Evolutionary conservation across 495 filamentous ascomycete genomes (phyloP).

Genomic region (Xylaria venustula): DNA sequence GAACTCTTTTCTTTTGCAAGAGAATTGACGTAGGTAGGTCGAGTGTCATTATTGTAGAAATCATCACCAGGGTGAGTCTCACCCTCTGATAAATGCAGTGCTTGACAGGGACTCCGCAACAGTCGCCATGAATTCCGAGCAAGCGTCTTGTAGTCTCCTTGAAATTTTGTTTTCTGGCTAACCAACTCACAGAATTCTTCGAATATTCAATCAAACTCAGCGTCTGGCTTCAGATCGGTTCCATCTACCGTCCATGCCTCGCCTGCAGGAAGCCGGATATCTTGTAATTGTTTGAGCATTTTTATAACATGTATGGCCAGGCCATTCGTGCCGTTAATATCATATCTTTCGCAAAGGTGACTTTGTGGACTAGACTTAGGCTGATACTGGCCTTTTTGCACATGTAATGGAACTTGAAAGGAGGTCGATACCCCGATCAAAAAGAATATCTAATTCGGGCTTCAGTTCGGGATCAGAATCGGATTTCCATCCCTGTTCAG

Average conservation of each 20-base stretch:
- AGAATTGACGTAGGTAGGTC: conserved; percentile 22
- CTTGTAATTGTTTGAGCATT: neutral
- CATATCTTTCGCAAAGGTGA: neutral
- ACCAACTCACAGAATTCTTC: conserved; percentile 5
- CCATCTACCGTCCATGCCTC: neutral
- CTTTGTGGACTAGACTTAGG: neutral
- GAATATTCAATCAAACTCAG: neutral
- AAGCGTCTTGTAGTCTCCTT: neutral
- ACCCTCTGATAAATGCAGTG: conserved; percentile 7
- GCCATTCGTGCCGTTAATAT: neutral
- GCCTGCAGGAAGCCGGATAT: neutral
- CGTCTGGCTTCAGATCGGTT: neutral
- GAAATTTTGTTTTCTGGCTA: neutral
- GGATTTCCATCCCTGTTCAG: neutral
- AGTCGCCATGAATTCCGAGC: neutral
- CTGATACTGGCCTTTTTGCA: neutral
- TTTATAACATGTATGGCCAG: neutral
- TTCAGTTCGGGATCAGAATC: neutral
- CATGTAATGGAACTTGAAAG: neutral
- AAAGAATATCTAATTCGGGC: neutral
- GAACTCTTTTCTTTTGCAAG: neutral
- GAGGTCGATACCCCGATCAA: neutral
- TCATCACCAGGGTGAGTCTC: neutral
- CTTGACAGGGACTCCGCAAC: neutral
- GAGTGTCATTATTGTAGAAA: conserved; percentile 10